Base-by-base conservation (phyloP, 2,329 filamentous ascomycete genomes). In the Exophiala mesophila region DNA sequence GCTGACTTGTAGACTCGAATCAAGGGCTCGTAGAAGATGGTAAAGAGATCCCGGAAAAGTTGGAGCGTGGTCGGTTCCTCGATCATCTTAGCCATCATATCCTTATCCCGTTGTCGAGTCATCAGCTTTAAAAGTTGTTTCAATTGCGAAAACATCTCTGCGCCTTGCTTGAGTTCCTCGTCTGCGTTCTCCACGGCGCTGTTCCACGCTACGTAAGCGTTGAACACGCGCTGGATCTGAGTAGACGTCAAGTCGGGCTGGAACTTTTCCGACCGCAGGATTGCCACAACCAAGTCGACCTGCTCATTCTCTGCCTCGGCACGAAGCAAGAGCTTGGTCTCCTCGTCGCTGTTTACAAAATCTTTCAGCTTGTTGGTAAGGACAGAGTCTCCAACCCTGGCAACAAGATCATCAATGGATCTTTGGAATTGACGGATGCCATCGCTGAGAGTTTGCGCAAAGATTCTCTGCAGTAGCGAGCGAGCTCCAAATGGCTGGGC, bases 1-100 rank as follows among this genome's bases (percentile, higher is more conserved):
- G 92, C 92, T 15, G 89, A 95, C 68, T 97, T 98, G 74, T 98
- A 98, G 0, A 98, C 92, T 35, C 92, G 79, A 12, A 98, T 88
- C 16, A 98, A 80, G 0, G 92, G 92, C 62, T 98, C 92, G 66
- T 98, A 98, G 69, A 98, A 98, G 61, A 98, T 97, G 23, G 88
- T 94, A 63, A 98, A 97, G 17, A 98, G 75, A 59, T 98, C 92
- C 35, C 88, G 81, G 75, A 57, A 92, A 19, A 98, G 76, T 60
- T 94, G 85, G n/a, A 98, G 73, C 0, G 92, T 97, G n/a, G 90
- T 89, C 0, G 92, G 88, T 68, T 98, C 90, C 66, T 97, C 89
- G 39, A 98, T 92, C 57, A 97, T 82, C 49, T 82, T 79, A 41
- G 96, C 72, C 90, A 98, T 97, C 89, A 95, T 96, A 21, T 82